Evolutionary conservation across 805 yeast genomes (phyloP), one percentile per base, ranked within the genome.

Genomic region (Groenewaldozyma salmanticensis): DNA sequence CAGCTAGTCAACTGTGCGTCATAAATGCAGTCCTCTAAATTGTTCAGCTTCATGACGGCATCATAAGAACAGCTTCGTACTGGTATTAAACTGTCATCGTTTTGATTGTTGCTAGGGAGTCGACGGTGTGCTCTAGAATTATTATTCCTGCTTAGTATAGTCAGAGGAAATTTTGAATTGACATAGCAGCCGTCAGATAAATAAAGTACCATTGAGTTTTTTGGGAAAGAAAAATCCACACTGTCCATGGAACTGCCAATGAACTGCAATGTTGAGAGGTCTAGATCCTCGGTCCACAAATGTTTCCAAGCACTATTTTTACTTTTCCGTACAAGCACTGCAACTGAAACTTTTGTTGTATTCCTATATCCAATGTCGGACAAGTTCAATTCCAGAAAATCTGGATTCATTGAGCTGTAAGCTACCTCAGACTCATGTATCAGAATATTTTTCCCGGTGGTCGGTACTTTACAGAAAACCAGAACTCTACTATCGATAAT

Each of bases 21-120:
- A 18, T 45, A 49, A 1, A 54, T 45, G 22, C 60, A 53, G 17
- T 50, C 50, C 42, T 59, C 53, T 5, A 60, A 46, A 7, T 55
- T 52, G 44, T 53, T 47, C 5, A 60, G 38, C 22, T 55, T 57
- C 41, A 55, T 52, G 1, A 60, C 46, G 16, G 42, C 41, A 21
- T 60, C 54, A 44, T 46, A 60, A 4, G 52, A 45, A 11, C 52
- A 45, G n/a, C 42, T 46, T n/a, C 34, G n/a, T 17, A 27, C 36
- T 15, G 37, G 19, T 33, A 11, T 17, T 6, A 21, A 6, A 33
- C 32, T 16, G 42, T 29, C 27, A 17, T 33, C 31, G 6, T 33
- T n/a, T 13, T 20, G 33, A 13, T 17, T 16, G 33, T 7, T 6
- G 39, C 15, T n/a, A 11, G 18, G 33, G 15, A n/a, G 13, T 19